Evolutionary conservation across 2,329 filamentous ascomycete genomes (phyloP).

Genomic region (Aspergillus amoenus): DNA sequence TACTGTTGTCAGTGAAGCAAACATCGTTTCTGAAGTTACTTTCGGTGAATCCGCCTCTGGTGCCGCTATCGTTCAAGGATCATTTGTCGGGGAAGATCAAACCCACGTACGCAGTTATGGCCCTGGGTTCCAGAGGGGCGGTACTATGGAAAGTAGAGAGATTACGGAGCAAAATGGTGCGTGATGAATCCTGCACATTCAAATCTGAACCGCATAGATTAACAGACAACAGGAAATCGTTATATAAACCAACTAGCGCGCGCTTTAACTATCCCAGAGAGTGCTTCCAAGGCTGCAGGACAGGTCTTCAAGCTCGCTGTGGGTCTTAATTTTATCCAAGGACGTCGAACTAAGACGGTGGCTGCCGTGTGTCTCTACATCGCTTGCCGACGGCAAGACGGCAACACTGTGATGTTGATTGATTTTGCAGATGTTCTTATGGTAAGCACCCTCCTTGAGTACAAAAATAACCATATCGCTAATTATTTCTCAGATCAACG

Average conservation of each 20-base stretch:
- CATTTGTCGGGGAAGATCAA: slow-evolving; percentile 81
- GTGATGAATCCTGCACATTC: background rate
- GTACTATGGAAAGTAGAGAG: slow-evolving; percentile 52
- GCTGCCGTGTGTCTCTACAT: slow-evolving; percentile 90
- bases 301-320: slow-evolving; percentile 76
- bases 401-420: slow-evolving; percentile 88
- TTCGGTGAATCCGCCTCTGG: slow-evolving; percentile 87
- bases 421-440: slow-evolving; percentile 84
- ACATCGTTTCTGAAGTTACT: slow-evolving; percentile 87
- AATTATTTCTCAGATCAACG: slow-evolving; percentile 62
- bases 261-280: slow-evolving; percentile 52
- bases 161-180: slow-evolving; percentile 46
- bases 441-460: slow-evolving; percentile 30
- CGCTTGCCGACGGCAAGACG: slow-evolving; percentile 74
- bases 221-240: slow-evolving; percentile 33
- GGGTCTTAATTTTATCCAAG: slow-evolving; percentile 76
- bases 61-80: slow-evolving; percentile 86
- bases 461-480: background rate
- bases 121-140: slow-evolving; percentile 46
- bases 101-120: slow-evolving; percentile 68
- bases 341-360: slow-evolving; percentile 79
- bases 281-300: slow-evolving; percentile 63
- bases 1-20: slow-evolving; percentile 77
- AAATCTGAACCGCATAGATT: background rate
- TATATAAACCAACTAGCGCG: slow-evolving; percentile 45